Conservation (phyloP, 495 filamentous ascomycete genomes). For the Penicillium cataractarum region DNA sequence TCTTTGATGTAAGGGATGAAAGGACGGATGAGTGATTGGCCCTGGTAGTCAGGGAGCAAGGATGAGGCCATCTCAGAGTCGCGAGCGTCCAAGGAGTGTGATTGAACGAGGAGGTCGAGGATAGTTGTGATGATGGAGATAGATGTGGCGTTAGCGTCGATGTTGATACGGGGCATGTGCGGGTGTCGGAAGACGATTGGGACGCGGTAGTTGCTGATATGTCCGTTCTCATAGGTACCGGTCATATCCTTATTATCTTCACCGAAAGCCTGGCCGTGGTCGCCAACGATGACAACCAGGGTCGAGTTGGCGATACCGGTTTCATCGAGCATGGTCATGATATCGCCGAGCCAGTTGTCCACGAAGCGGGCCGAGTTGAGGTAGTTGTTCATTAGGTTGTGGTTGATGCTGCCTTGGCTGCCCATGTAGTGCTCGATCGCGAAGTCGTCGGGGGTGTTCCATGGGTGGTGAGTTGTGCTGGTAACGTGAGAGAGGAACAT, state of each 20-base stretch:
- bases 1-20: slow-evolving; percentile 24
- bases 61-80: slow-evolving; percentile 40
- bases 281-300: slow-evolving; percentile 53
- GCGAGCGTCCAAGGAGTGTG: slow-evolving; percentile 38
- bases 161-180: slow-evolving; percentile 42
- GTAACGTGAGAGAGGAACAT: slow-evolving; percentile 53
- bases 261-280: slow-evolving; percentile 46
- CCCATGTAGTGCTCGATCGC: slow-evolving; percentile 40
- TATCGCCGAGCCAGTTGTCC: slow-evolving; percentile 51
- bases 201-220: slow-evolving; percentile 50
- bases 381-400: slow-evolving; percentile 43
- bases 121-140: slow-evolving; percentile 50
- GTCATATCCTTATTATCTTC: slow-evolving; percentile 42
- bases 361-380: slow-evolving; percentile 47
- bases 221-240: slow-evolving; percentile 49
- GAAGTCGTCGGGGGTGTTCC: slow-evolving; percentile 40
- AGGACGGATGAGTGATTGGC: slow-evolving; percentile 40
- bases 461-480: slow-evolving; percentile 52
- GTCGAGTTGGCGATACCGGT: slow-evolving; percentile 54
- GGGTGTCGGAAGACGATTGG: slow-evolving; percentile 51
- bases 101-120: slow-evolving; percentile 48
- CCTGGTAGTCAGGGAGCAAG: slow-evolving; percentile 42
- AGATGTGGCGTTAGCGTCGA: slow-evolving; percentile 45
- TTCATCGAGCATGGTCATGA: slow-evolving; percentile 49
- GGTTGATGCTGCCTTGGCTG: slow-evolving; percentile 30